These are phyloP conservation scores for Lactarius sanguifluus DNA, from an alignment of 768 basidiomycete genomes.

Conservation along the genomic window DNA sequence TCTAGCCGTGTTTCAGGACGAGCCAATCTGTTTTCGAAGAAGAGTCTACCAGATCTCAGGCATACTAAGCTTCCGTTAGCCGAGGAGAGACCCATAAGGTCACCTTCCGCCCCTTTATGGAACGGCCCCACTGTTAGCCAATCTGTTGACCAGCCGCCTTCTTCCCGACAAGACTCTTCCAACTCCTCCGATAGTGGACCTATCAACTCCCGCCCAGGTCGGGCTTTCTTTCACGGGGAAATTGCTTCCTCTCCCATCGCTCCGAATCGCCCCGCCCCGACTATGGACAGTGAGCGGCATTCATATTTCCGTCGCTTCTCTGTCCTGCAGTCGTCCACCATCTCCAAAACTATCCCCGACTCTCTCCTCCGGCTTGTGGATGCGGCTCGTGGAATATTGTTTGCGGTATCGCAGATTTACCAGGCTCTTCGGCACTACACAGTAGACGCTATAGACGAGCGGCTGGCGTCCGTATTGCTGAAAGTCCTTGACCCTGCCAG, in stretches of 20 bases:
- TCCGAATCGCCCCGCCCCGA: conserved; percentile 46
- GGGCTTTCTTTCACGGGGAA: conserved; percentile 35
- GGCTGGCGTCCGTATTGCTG: conserved; percentile 72
- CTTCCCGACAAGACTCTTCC: conserved; percentile 51
- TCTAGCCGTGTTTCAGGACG: conserved; percentile 39
- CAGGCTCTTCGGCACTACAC: conserved; percentile 87
- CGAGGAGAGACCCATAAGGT: conserved; percentile 31
- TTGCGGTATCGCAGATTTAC: conserved; percentile 89
- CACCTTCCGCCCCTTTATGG: conserved; percentile 16
- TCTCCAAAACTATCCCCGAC: conserved; percentile 66
- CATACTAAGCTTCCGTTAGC: conserved; percentile 45
- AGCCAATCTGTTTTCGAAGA: conserved; percentile 55
- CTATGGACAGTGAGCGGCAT: conserved; percentile 78
- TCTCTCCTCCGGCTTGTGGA: conserved; percentile 73
- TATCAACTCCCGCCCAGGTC: conserved; percentile 32
- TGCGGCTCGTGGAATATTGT: conserved; percentile 88
- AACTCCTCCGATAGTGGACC: conserved; percentile 38
- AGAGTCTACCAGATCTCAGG: conserved; percentile 85
- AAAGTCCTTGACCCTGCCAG: conserved; percentile 88
- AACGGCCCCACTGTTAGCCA: conserved; percentile 16
- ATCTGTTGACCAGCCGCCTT: conserved; percentile 30
- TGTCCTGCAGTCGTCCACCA: conserved; percentile 59
- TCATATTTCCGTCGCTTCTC: conserved; percentile 95
- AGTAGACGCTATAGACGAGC: conserved; percentile 77
- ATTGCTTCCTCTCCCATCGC: conserved; percentile 42